A percentile compares a stretch with the other conserved stretches of the same genome.
Evolutionary conservation across 352 stramenopile species (phyloP).

Genomic region (Phytophthora quininea): DNA sequence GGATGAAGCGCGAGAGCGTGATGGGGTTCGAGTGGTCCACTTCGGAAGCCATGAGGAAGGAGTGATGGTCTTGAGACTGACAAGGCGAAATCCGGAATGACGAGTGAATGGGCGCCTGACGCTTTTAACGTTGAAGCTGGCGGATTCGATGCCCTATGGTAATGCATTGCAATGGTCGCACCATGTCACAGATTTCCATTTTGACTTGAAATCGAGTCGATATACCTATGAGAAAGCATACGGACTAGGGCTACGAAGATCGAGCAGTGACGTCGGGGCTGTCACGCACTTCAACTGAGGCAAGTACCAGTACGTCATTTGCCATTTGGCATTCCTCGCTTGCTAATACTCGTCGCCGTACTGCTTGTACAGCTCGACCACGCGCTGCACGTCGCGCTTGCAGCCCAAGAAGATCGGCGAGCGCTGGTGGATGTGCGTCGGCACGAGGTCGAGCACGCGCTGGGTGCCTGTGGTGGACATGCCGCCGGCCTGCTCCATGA

Average conservation of each 20-base stretch:
- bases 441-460: slow-evolving; percentile 93
- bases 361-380: slow-evolving; percentile 76
- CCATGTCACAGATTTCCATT: slow-evolving; percentile 1
- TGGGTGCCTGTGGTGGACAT: slow-evolving; percentile 93
- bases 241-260: slow-evolving; percentile 13
- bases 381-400: slow-evolving; percentile 81
- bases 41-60: slow-evolving; percentile 30
- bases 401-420: slow-evolving; percentile 97
- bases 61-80: slow-evolving; percentile 1
- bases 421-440: slow-evolving; percentile 96
- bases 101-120: background rate
- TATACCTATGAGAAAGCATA: background rate
- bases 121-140: background rate
- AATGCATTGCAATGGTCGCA: background rate
- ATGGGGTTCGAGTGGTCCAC: slow-evolving; percentile 87
- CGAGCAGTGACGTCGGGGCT: slow-evolving; percentile 25
- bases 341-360: slow-evolving; percentile 27
- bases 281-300: slow-evolving; percentile 22
- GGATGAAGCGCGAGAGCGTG: slow-evolving; percentile 95
- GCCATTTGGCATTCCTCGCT: background rate
- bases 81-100: slow-evolving; percentile 5
- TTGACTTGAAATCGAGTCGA: slow-evolving; percentile 17
- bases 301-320: background rate
- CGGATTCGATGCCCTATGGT: no score
- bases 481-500: slow-evolving; percentile 97